Evolutionary conservation across 2,329 filamentous ascomycete genomes (phyloP).

Genomic region (Tolypocladium cylindrosporum): DNA sequence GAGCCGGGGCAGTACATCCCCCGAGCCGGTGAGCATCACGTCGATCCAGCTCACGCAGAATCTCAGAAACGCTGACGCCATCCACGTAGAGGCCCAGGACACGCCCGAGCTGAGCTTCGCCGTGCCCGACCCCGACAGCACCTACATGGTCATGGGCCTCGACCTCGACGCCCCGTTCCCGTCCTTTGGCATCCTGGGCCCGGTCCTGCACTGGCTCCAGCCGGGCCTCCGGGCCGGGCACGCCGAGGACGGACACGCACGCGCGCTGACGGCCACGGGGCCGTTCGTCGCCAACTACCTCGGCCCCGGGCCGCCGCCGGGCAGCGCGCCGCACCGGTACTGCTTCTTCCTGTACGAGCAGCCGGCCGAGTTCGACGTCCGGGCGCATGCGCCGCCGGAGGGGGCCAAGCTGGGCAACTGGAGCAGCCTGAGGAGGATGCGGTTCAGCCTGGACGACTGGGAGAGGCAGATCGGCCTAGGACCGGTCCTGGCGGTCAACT

Average conservation of each 20-base stretch:
- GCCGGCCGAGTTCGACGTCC: slow-evolving; percentile 15
- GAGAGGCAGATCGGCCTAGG: slow-evolving; percentile 38
- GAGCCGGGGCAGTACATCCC: slow-evolving; percentile 9
- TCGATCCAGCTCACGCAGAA: background rate
- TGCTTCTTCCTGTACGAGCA: slow-evolving; percentile 38
- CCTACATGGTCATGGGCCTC: slow-evolving; percentile 29
- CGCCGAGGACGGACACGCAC: background rate
- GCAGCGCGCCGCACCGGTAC: slow-evolving; percentile 37
- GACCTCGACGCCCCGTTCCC: slow-evolving; percentile 38
- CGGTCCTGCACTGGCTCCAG: slow-evolving; percentile 38
- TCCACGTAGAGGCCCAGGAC: slow-evolving; percentile 1
- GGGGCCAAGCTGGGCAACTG: slow-evolving; percentile 23
- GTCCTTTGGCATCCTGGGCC: slow-evolving; percentile 28
- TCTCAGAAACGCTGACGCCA: background rate
- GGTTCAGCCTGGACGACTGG: slow-evolving; percentile 31
- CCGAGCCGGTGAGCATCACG: slow-evolving; percentile 4
- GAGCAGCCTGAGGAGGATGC: slow-evolving; percentile 19
- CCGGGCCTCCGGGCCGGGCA: slow-evolving; percentile 19
- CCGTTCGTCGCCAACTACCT: slow-evolving; percentile 29
- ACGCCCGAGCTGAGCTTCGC: slow-evolving; percentile 4
- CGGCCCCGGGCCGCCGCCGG: slow-evolving; percentile 34
- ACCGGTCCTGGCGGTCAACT: slow-evolving; percentile 5
- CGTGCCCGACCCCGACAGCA: slow-evolving; percentile 5
- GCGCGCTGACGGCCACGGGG: slow-evolving; percentile 2
- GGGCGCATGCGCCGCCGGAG: slow-evolving; percentile 20